Conservation (phyloP, 306 rosid species). For the Elaeagnus macrophylla region DNA sequence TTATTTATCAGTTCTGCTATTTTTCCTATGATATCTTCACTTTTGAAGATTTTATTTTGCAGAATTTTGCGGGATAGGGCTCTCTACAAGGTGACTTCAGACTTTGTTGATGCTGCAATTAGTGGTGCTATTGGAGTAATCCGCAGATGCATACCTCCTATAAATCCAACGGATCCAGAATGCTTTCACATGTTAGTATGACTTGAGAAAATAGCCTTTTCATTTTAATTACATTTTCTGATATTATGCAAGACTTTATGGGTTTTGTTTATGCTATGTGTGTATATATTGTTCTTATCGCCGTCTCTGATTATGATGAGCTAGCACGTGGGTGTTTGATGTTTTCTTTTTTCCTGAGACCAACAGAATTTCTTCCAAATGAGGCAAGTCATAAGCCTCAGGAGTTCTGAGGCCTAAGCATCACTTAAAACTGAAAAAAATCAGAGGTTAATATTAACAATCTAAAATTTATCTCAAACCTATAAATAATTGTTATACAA, state of each 20-base stretch:
- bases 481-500: too few relatives aligned
- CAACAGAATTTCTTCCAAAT: too few relatives aligned
- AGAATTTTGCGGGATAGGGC: constrained; percentile 97
- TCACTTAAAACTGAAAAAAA: too few relatives aligned
- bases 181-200: constrained; percentile 98
- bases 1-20: constrained; percentile 12
- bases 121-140: constrained; percentile 95
- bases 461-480: too few relatives aligned
- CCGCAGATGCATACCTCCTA: constrained; percentile 91
- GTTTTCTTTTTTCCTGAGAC: too few relatives aligned
- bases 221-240: neutral
- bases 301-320: too few relatives aligned
- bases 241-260: neutral
- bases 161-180: constrained; percentile 97
- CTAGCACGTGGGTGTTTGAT: too few relatives aligned
- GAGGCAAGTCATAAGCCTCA: too few relatives aligned
- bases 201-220: neutral
- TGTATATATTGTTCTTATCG: too few relatives aligned
- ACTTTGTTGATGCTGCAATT: constrained; percentile 91
- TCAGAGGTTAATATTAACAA: too few relatives aligned
- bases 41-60: constrained; percentile 14
- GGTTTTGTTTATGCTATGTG: too few relatives aligned
- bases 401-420: too few relatives aligned
- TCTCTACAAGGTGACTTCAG: constrained; percentile 97
- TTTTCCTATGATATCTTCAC: constrained; percentile 5